Base-by-base conservation (phyloP, 1,284 basidiomycete species). In the Ustilago loliicola region DNA sequence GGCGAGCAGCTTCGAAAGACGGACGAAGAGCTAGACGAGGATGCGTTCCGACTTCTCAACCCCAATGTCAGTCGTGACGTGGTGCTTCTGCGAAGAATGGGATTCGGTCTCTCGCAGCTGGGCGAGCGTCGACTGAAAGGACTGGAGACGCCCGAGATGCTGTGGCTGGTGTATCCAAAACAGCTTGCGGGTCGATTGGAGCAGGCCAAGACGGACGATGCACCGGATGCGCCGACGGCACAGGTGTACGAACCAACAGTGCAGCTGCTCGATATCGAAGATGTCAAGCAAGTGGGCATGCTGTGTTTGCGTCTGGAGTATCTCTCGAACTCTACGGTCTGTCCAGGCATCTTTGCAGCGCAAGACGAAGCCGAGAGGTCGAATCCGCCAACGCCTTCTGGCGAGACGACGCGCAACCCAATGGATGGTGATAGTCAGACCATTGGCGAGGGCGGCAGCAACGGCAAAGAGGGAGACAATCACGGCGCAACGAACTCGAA, bases 61-160 rank as follows among this genome's bases (percentile, higher is more conserved):
- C 80, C 80, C 1, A 82, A 79, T 29, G 83, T 86, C 30, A 87
- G 88, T 61, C 83, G 89, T 30, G 85, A 87, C 62, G 87, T 94
- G 64, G 92, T 93, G 25, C 91, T 90, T 3, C 91, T 96, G 69
- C 91, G 91, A 30, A 89, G 91, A 36, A 90, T 97, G 80, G 93
- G 93, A 2, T 89, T 95, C 54, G 89, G 90, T 34, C 90, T 96
- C 64, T 89, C 92, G 38, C 90, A 91, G 40, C 90, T 97, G 29
- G 97, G 97, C 25, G 95, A 98, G 87, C 90, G 92, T 75, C 94
- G 94, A 85, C 91, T 99, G 79, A 98, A 98, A 87, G 96, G 96
- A 17, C 89, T 98, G 40, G 95, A 98, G 58, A 83, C 79, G 52
- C 83, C 85, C 27, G 96, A 98, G 87, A 89, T 91, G 79, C 89